Conservation (phyloP, 2,329 filamentous ascomycete genomes). For the Colletotrichum neosansevieriae region DNA sequence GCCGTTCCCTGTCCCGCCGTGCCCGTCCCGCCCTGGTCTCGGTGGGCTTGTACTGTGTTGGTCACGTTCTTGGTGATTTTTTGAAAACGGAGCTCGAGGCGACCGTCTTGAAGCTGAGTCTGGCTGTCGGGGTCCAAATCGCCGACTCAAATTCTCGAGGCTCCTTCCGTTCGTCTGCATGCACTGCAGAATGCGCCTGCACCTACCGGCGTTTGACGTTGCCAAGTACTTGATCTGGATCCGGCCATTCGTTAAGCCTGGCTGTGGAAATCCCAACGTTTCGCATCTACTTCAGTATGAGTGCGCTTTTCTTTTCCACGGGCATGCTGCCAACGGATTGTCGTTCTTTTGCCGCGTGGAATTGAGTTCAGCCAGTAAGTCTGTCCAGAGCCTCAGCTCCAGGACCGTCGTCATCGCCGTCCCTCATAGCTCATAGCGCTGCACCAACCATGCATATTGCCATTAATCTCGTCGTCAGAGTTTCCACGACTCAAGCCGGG, state of each 20-base stretch:
- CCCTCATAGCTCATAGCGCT: background rate
- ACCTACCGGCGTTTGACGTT: constrained; percentile 35
- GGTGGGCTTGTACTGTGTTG: background rate
- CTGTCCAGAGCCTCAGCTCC: background rate
- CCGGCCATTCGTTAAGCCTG: background rate
- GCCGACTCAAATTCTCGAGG: background rate
- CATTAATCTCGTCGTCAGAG: constrained; percentile 5
- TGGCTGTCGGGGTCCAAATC: background rate
- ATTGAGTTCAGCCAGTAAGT: constrained; percentile 20
- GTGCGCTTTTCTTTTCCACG: background rate
- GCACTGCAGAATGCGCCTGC: constrained; percentile 19
- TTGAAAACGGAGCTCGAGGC: background rate
- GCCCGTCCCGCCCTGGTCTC: constrained; percentile 1
- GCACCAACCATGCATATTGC: constrained; percentile 3
- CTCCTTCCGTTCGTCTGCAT: background rate
- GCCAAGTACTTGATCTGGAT: background rate
- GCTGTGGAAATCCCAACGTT: background rate
- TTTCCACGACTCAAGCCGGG: constrained; percentile 6
- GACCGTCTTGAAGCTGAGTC: background rate
- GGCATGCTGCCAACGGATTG: background rate
- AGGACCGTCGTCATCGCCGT: constrained; percentile 21
- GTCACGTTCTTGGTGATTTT: constrained; percentile 1
- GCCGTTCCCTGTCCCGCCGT: constrained; percentile 8
- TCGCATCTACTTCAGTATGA: background rate
- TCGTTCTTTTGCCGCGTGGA: background rate